Conservation (phyloP, 306 rosid species). For the Adenanthera pavonina region DNA sequence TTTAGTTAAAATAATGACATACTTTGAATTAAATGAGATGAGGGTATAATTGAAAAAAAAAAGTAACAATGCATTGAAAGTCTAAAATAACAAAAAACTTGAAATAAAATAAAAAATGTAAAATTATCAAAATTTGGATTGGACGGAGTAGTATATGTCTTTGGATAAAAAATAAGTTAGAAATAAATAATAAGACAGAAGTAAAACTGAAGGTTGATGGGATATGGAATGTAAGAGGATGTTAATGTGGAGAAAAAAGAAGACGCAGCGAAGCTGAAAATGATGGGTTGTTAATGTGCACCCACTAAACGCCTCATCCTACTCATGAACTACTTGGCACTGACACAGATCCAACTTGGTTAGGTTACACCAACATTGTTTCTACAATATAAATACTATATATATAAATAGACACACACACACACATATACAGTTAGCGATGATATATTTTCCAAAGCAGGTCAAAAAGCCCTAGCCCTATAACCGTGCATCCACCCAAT, state of each 20-base stretch:
- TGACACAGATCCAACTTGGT: conserved; percentile 51
- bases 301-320: conserved; percentile 42
- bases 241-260: not conserved
- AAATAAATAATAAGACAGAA: too few species aligned
- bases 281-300: conserved; percentile 39
- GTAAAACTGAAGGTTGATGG: not conserved
- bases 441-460: not conserved
- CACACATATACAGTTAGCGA: not conserved
- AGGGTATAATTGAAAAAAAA: too few species aligned
- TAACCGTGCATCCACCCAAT: not conserved
- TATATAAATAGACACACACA: not conserved
- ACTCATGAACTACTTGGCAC: conserved; percentile 44
- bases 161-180: too few species aligned
- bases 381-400: too few species aligned
- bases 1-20: too few species aligned
- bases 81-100: too few species aligned
- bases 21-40: too few species aligned
- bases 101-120: too few species aligned
- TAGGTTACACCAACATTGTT: not conserved
- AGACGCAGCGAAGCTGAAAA: not conserved
- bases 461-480: not conserved
- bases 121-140: too few species aligned
- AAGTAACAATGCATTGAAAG: too few species aligned
- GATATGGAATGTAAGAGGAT: not conserved
- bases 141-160: too few species aligned